Evolutionary conservation across 148 eudicot species (phyloP).

Genomic region (Pouteria glomerata): DNA sequence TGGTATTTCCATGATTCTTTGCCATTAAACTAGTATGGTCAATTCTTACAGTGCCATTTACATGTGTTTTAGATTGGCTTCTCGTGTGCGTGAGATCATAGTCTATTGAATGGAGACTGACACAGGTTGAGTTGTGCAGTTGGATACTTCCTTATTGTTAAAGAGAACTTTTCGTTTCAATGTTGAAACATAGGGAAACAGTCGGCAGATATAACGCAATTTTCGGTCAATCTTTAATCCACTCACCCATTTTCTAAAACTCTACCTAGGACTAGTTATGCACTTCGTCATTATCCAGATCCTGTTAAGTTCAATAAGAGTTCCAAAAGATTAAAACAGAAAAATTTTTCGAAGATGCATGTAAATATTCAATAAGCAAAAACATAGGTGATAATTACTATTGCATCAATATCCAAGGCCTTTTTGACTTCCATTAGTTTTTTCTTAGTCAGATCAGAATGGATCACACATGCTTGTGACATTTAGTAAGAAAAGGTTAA

Average conservation of each 20-base stretch:
- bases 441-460: constrained; percentile 60
- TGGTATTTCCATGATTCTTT: constrained; percentile 41
- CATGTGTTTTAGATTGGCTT: constrained; percentile 39
- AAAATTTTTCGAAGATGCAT: background rate
- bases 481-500: constrained; percentile 1
- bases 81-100: constrained; percentile 83
- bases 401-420: constrained; percentile 46
- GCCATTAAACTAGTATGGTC: constrained; percentile 45
- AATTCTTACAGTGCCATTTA: constrained; percentile 41
- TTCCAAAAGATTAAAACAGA: no score
- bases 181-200: background rate
- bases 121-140: constrained; percentile 70
- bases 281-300: constrained; percentile 40
- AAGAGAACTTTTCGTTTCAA: background rate
- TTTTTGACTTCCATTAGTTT: constrained; percentile 77
- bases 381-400: constrained; percentile 37
- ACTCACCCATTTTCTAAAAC: constrained; percentile 36
- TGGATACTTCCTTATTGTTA: constrained; percentile 38
- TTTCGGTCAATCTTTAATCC: background rate
- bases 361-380: background rate
- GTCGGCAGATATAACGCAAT: background rate
- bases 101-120: constrained; percentile 77
- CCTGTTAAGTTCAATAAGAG: constrained; percentile 38
- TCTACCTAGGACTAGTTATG: constrained; percentile 29
- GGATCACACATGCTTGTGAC: constrained; percentile 87